phyloP scores from a whole-genome alignment of 768 basidiomycete species.

The Termitomyces sp. region DNA sequence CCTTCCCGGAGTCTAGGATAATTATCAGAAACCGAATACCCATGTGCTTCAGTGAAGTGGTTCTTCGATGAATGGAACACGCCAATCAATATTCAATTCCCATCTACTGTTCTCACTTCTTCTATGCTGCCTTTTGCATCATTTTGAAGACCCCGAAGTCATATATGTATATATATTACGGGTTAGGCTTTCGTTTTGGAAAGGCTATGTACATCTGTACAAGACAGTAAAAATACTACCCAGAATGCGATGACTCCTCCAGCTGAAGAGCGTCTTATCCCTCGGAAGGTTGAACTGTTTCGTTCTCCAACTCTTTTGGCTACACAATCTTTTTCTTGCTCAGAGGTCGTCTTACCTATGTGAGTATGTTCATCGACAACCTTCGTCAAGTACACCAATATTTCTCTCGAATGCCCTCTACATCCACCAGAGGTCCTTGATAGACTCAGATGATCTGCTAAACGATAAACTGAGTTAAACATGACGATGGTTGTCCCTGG shows the following conservation, averaged over 20 bases:
- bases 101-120: background rate
- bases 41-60: background rate
- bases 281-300: background rate
- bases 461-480: background rate
- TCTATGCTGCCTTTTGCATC: background rate
- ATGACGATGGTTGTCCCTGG: background rate
- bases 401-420: background rate
- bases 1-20: background rate
- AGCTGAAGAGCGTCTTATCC: background rate
- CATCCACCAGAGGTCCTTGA: background rate
- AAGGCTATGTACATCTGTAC: background rate
- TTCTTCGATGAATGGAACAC: background rate
- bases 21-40: background rate
- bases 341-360: background rate
- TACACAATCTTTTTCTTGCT: background rate
- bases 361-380: background rate
- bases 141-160: background rate
- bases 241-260: background rate
- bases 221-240: background rate
- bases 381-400: background rate
- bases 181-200: background rate
- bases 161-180: background rate
- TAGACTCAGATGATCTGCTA: background rate
- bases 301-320: background rate
- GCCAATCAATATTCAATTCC: background rate